Evolutionary conservation across 2,329 filamentous ascomycete species (phyloP), one percentile per base, ranked within the genome.

Genomic region (Sporothrix mexicana): DNA sequence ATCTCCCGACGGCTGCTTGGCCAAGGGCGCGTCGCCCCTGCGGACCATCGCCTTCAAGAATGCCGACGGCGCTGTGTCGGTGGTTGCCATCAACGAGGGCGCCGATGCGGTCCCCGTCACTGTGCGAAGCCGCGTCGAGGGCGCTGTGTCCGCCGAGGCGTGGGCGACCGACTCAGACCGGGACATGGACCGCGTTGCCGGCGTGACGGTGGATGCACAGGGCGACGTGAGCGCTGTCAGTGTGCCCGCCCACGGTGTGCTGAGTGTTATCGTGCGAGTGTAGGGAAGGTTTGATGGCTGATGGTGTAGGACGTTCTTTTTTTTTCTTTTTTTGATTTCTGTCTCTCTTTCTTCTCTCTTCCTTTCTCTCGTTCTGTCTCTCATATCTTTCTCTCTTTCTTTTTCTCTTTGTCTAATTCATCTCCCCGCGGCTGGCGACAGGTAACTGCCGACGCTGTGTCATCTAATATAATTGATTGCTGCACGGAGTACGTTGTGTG

Each of bases 11-110:
- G 59, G 59, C 59, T 62, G 59, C n/a, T 9, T 43, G 8, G 59
- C 12, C 8, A 62, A 43, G 30, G 59, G 59, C 15, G 30, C 59
- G 7, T 6, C 9, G 1, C 30, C 59, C 9, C 36, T 62, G 9
- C 59, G 59, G 49, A 64, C 73, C n/a, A 75, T 74, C 20, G 75
- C 74, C 2, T 76, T 76, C 51, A 55, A 72, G 17, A 76, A 75
- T 59, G 61, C 67, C 8, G 74, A 76, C 55, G 73, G 74, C 8
- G 59, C 69, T 1, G 70, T 75, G 15, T 73, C 72, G 5, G 74
- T 76, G 2, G 67, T 73, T n/a, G 72, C 72, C 36, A 73, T 76
- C 70, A 76, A 76, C 53, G 55, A 72, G 2, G 78, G 75, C 3
- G 74, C 74, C 2, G 76, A 76, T 13, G 76, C 77, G 10, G 59